Evolutionary conservation across 2,329 filamentous ascomycete species (phyloP), one percentile per base, ranked within the genome.

Genomic region (Aphanoascus verrucosus): DNA sequence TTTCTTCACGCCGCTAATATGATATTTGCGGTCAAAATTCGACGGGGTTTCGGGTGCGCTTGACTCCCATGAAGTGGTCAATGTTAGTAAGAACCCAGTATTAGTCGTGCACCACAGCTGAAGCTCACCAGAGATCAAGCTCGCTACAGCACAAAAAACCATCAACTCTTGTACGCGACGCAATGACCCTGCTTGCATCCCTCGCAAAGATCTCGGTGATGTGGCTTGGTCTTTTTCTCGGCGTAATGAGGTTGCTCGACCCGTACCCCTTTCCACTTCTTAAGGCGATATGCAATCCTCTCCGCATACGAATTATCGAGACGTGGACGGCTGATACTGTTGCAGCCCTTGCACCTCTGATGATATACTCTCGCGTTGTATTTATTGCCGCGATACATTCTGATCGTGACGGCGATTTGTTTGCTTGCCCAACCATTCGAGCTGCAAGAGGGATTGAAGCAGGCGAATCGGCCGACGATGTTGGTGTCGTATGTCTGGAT

Each of bases 351-450:
- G 59, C 70, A 74, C 6, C 65, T 64, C 59, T 74, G 70, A 57
- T 71, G 62, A 58, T 74, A 75, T 42, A 75, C 70, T 54, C 68
- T 61, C 43, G 69, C 71, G 58, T 74, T 75, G 57, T 75, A 75
- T 61, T 59, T 59, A 37, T 59, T 11, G 14, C 53, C 59, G 2
- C 57, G 42, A 59, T 73, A 74, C 59, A 70, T 62, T 19, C 71
- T 66, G 42, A 75, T 73, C 0, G 65, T 72, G 40, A 73, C 70
- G 17, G 71, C 67, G 52, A 74, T 68, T 57, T 56, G 63, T 55
- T 66, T 70, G 64, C 72, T 74, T 15, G 60, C 58, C 71, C 71
- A 74, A 47, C 64, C 68, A 5, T 20, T 54, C 1, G 59, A 55
- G 2, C 2, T 8, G 56, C 71, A 74, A 15, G 31, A 20, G 12